phyloP scores from a whole-genome alignment of 345 rosid genomes.

The Brassica juncea region DNA sequence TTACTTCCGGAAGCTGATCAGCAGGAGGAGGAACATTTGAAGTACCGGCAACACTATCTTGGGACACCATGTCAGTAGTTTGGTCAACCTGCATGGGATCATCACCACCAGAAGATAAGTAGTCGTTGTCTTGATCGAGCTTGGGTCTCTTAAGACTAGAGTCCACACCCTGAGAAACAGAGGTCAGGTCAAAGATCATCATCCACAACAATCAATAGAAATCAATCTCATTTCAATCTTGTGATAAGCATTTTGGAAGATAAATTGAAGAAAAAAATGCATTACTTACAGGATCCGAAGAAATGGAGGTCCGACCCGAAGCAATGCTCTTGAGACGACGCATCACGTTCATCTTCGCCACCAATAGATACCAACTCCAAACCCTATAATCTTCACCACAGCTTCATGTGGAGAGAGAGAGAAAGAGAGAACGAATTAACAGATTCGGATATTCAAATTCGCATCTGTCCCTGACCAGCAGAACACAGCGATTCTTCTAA shows the following conservation, averaged over 20 bases:
- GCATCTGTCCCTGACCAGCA: slow-evolving; percentile 12
- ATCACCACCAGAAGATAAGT: slow-evolving; percentile 3
- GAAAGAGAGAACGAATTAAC: background rate
- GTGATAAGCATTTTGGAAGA: background rate
- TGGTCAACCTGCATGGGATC: slow-evolving; percentile 53
- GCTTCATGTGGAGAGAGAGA: slow-evolving; percentile 48
- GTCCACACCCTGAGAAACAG: slow-evolving; percentile 55
- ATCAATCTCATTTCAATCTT: background rate
- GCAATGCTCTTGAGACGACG: slow-evolving; percentile 99
- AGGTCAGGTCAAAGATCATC: background rate
- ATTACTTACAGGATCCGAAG: slow-evolving; percentile 74
- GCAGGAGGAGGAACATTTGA: slow-evolving; percentile 47
- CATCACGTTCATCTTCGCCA: slow-evolving; percentile 77
- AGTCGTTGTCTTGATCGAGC: slow-evolving; percentile 62
- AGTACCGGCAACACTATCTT: slow-evolving; percentile 55
- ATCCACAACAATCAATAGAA: background rate
- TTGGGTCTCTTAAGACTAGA: slow-evolving; percentile 67
- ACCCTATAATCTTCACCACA: slow-evolving; percentile 31
- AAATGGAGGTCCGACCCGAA: slow-evolving; percentile 89
- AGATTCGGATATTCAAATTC: slow-evolving; percentile 39
- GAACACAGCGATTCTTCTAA: slow-evolving; percentile 6
- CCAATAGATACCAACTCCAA: slow-evolving; percentile 29
- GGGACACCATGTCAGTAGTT: slow-evolving; percentile 52
- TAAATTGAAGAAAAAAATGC: background rate
- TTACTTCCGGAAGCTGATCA: slow-evolving; percentile 67